A percentile compares a stretch with the other conserved stretches of the same genome.
These are phyloP conservation scores for Auricularia auricula-judae DNA, from an alignment of 768 basidiomycete species.

Conservation along the genomic window DNA sequence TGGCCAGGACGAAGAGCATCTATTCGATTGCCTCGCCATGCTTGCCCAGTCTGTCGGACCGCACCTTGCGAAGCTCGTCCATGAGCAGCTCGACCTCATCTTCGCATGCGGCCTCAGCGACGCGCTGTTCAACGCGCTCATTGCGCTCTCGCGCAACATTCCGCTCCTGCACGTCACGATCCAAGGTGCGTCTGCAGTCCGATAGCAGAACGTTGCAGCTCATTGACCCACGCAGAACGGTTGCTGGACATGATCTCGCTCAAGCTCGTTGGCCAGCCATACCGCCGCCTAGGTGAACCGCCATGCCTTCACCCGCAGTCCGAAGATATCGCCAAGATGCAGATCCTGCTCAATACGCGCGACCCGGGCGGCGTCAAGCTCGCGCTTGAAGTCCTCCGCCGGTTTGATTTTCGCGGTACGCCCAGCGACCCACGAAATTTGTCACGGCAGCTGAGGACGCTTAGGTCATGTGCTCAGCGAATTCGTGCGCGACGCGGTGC, in stretches of 20 bases:
- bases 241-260: constrained; percentile 31
- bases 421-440: not conserved
- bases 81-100: constrained; percentile 38
- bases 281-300: constrained; percentile 31
- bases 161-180: constrained; percentile 31
- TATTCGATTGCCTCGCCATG: constrained; percentile 35
- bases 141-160: constrained; percentile 28
- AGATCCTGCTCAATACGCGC: not conserved
- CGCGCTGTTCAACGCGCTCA: constrained; percentile 26
- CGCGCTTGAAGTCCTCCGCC: constrained; percentile 30
- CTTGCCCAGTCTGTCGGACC: constrained; percentile 32
- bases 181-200: constrained; percentile 23
- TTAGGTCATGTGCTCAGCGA: constrained; percentile 34
- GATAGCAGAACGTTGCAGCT: not conserved
- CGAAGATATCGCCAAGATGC: not conserved
- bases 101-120: constrained; percentile 35
- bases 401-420: constrained; percentile 34
- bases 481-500: constrained; percentile 32
- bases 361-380: constrained; percentile 24
- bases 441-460: not conserved
- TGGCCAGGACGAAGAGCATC: constrained; percentile 21
- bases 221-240: constrained; percentile 21
- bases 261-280: constrained; percentile 30
- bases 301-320: constrained; percentile 6
- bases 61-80: constrained; percentile 33